phyloP scores from a whole-genome alignment of 164 flowering plant species.

The Sedum album region DNA sequence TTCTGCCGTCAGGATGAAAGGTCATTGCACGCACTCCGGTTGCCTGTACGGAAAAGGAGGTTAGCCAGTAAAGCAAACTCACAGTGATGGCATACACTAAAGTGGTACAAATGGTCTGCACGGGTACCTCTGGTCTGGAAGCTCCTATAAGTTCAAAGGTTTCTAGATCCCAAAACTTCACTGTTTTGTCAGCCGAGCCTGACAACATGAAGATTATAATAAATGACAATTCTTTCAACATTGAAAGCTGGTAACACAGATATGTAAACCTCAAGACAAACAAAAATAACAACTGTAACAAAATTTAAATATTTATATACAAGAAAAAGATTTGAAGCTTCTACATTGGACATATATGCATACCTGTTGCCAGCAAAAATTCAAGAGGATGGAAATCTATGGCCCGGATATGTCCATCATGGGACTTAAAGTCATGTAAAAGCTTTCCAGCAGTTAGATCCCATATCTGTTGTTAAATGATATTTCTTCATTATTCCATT shows the following conservation, averaged over 20 bases:
- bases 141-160: constrained; percentile 78
- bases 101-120: background rate
- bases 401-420: constrained; percentile 66
- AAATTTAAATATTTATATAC: background rate
- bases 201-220: constrained; percentile 14
- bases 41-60: constrained; percentile 34
- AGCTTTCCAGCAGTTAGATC: constrained; percentile 95
- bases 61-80: background rate
- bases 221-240: background rate
- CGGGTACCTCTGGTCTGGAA: constrained; percentile 58
- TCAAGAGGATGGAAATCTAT: constrained; percentile 85
- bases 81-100: background rate
- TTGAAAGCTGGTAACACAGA: background rate
- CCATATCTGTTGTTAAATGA: constrained; percentile 47
- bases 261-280: background rate
- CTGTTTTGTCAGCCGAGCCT: constrained; percentile 76
- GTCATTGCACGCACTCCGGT: constrained; percentile 64
- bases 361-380: constrained; percentile 87
- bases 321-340: background rate
- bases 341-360: background rate
- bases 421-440: constrained; percentile 79
- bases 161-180: constrained; percentile 76
- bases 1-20: constrained; percentile 86
- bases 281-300: background rate
- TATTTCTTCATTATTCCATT: background rate